Conservation (phyloP, 2,329 filamentous ascomycete species). For the Colletotrichum incanum region DNA sequence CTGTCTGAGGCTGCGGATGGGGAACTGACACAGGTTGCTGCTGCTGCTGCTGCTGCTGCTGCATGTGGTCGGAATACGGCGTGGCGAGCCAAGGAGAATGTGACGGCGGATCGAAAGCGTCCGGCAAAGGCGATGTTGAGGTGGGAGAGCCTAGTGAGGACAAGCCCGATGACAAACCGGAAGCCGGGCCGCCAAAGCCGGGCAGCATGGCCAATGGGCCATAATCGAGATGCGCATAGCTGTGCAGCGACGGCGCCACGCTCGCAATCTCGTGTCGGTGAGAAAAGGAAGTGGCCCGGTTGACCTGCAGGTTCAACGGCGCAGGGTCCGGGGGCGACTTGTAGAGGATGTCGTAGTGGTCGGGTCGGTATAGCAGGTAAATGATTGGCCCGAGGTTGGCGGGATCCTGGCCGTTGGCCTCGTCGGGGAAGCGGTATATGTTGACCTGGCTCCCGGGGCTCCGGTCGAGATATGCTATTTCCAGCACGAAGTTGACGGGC, state of each 20-base stretch:
- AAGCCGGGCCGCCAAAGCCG: conserved; percentile 53
- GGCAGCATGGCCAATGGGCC: conserved; percentile 64
- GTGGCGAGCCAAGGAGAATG: conserved; percentile 57
- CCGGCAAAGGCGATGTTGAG: conserved; percentile 45
- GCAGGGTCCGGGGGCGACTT: conserved; percentile 57
- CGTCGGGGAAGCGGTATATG: conserved; percentile 75
- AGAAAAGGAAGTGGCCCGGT: conserved; percentile 65
- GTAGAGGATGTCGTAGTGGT: conserved; percentile 97
- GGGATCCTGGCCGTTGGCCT: conserved; percentile 62
- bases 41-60: conserved; percentile 46
- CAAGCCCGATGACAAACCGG: conserved; percentile 53
- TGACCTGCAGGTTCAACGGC: conserved; percentile 65
- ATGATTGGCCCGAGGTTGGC: conserved; percentile 66
- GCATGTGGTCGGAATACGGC: conserved; percentile 52
- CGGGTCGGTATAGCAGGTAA: conserved; percentile 76
- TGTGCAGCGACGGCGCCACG: conserved; percentile 56
- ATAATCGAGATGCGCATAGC: conserved; percentile 61
- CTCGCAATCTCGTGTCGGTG: conserved; percentile 62
- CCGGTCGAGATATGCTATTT: conserved; percentile 92
- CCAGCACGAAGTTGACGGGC: conserved; percentile 83
- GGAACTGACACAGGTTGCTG: conserved; percentile 50
- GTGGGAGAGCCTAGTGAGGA: conserved; percentile 53
- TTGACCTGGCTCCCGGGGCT: conserved; percentile 85
- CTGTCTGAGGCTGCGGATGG: conserved; percentile 47
- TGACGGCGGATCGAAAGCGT: conserved; percentile 51